Percentiles rank a stretch among this genome's conserved stretches.
These are phyloP conservation scores for Pontederia crassipes DNA, from an alignment of 176 grass and related monocot species.

Conservation along the genomic window DNA sequence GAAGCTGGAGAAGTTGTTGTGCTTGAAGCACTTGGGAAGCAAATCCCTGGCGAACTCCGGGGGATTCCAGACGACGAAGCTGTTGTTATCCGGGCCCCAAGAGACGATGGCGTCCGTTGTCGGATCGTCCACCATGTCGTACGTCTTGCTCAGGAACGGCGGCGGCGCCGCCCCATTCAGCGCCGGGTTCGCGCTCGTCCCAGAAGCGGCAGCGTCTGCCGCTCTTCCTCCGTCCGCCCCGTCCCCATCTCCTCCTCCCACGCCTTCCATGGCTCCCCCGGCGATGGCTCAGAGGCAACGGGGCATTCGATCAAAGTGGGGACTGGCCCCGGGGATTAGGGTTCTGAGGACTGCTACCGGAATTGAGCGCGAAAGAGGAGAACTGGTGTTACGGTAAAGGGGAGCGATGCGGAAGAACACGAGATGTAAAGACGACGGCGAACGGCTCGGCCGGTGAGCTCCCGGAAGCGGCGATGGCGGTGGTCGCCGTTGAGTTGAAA, in stretches of 20 bases:
- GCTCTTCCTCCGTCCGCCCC: neutral
- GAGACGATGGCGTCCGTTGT: conserved; percentile 5
- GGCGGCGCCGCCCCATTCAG: conserved; percentile 1
- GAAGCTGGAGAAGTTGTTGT: conserved; percentile 99
- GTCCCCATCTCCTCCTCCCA: too few relatives aligned
- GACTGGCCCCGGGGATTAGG: neutral
- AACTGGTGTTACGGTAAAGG: neutral
- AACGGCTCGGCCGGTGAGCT: too few relatives aligned
- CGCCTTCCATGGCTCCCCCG: neutral
- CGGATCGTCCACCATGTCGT: conserved; percentile 10
- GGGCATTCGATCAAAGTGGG: neutral
- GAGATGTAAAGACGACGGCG: too few relatives aligned
- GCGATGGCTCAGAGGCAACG: neutral
- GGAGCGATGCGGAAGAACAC: neutral
- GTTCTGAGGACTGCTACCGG: neutral
- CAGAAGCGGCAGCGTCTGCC: neutral
- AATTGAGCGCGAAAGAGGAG: neutral
- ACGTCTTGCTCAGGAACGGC: conserved; percentile 11
- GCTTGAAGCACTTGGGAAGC: conserved; percentile 98
- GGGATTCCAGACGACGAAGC: conserved; percentile 8
- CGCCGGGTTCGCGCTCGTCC: neutral
- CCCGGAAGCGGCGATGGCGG: too few relatives aligned
- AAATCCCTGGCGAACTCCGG: conserved; percentile 88
- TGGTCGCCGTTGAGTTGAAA: too few relatives aligned
- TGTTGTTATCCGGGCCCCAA: conserved; percentile 5